Evolutionary conservation across 306 rosid species (phyloP), one percentile per base, ranked within the genome.

Genomic region (Rosa rugosa): DNA sequence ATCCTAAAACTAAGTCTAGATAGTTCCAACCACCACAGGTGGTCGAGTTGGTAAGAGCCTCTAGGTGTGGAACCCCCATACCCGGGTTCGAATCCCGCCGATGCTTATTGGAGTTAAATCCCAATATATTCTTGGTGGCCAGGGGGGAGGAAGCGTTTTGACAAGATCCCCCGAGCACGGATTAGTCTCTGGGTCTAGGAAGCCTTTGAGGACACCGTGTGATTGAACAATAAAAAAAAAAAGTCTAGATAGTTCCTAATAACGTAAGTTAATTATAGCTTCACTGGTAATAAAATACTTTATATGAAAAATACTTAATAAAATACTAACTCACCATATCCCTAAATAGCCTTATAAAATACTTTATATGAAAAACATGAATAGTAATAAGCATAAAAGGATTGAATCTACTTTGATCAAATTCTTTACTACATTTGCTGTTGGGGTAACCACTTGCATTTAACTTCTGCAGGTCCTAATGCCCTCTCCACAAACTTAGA

Each of bases 401-500:
- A 62, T 27, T 38, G 11, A 34, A 23, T 36, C 11, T 16, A 64
- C 45, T 38, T 38, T 66, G 46, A 38, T 66, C 71, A 17, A 7
- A 66, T 18, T 66, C 11, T 38, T 10, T 18, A 38, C 47, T 66
- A 17, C 5, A 40, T 38, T 62, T 47, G 38, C 34, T 80, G 73
- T 50, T 69, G 77, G 72, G 65, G 49, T 77, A 42, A 72, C 51
- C 14, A 6, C 2, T 64, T 77, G 47, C 76, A 71, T 59, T 57
- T 81, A 41, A 6, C 45, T 44, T 31, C 1, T 80, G 70, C 78
- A 95, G 99, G 89, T 84, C 87, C 88, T 6, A 85, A 46, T 79
- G 83, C 89, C 42, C 53, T 56, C 41, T 78, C 87, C 45, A 0
- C 82, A 53, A 93, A 88, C 69, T 83, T 95, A 87, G 94, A 91